Percentiles rank a stretch among this genome's conserved stretches.
Evolutionary conservation across 2,329 filamentous ascomycete species (phyloP).

Genomic region (Hypoxylon sp.): DNA sequence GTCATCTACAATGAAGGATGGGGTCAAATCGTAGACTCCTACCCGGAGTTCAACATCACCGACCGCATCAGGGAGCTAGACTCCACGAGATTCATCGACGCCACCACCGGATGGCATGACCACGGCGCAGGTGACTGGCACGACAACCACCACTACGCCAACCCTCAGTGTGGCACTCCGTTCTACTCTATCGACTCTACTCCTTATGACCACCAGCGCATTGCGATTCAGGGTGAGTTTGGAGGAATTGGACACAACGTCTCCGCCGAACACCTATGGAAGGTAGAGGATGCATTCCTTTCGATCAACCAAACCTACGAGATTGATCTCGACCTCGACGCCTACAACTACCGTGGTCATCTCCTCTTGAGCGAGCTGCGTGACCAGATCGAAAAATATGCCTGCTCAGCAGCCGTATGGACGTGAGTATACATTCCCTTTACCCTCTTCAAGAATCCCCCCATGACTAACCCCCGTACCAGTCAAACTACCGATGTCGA

Average conservation of each 20-base stretch:
- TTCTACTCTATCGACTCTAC: constrained; percentile 67
- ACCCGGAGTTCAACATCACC: constrained; percentile 66
- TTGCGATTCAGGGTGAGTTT: constrained; percentile 76
- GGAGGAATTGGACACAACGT: constrained; percentile 74
- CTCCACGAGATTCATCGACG: constrained; percentile 69
- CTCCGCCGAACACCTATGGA: constrained; percentile 71
- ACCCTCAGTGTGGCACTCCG: constrained; percentile 74
- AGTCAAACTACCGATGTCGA: constrained; percentile 76
- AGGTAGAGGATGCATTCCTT: constrained; percentile 65
- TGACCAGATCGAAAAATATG: constrained; percentile 66
- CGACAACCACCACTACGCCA: constrained; percentile 78
- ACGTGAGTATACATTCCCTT: too few species aligned
- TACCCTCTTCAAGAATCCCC: not conserved
- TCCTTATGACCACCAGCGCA: constrained; percentile 66
- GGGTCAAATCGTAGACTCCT: constrained; percentile 63
- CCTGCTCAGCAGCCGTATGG: constrained; percentile 74
- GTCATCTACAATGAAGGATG: constrained; percentile 78
- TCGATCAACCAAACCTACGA: constrained; percentile 74
- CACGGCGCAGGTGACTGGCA: constrained; percentile 72
- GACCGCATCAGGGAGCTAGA: constrained; percentile 65
- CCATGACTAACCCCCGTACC: constrained; percentile 6
- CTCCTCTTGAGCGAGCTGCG: constrained; percentile 67
- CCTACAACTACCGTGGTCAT: constrained; percentile 73
- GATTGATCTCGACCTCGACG: constrained; percentile 63
- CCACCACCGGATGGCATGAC: constrained; percentile 72